These are phyloP conservation scores for Nemania abortiva DNA, from an alignment of 2,329 filamentous ascomycete species.

Conservation along the genomic window DNA sequence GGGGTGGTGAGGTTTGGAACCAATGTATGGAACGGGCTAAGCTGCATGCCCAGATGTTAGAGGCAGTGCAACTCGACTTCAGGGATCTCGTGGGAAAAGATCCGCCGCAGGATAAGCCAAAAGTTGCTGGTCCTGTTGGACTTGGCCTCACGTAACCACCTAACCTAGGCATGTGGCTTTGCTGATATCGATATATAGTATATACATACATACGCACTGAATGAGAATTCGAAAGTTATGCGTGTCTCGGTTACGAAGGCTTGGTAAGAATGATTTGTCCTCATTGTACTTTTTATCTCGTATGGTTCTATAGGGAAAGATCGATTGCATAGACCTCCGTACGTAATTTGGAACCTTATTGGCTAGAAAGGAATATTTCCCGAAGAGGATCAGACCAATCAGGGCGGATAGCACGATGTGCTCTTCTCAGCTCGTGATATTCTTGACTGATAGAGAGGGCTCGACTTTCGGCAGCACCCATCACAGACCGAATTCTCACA, in stretches of 20 bases:
- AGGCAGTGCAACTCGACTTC: slow-evolving; percentile 91
- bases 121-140: slow-evolving; percentile 55
- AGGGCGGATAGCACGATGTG: no score
- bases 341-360: no score
- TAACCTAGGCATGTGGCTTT: not conserved
- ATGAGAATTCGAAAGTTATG: not conserved
- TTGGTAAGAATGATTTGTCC: no score
- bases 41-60: slow-evolving; percentile 82
- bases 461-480: no score
- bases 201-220: not conserved
- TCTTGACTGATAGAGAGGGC: no score
- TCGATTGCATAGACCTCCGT: no score
- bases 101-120: slow-evolving; percentile 48
- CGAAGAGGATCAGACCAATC: no score
- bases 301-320: no score
- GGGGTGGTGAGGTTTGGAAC: slow-evolving; percentile 79
- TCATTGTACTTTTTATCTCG: no score
- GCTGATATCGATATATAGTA: slow-evolving; percentile 8
- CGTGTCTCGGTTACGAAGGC: not conserved
- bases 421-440: no score
- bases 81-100: slow-evolving; percentile 79
- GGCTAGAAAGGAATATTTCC: no score
- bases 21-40: slow-evolving; percentile 86
- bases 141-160: slow-evolving; percentile 53
- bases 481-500: no score